Evolutionary conservation across 257 asterid species (phyloP), one percentile per base, ranked within the genome.

Genomic region (Ilex asprella): DNA sequence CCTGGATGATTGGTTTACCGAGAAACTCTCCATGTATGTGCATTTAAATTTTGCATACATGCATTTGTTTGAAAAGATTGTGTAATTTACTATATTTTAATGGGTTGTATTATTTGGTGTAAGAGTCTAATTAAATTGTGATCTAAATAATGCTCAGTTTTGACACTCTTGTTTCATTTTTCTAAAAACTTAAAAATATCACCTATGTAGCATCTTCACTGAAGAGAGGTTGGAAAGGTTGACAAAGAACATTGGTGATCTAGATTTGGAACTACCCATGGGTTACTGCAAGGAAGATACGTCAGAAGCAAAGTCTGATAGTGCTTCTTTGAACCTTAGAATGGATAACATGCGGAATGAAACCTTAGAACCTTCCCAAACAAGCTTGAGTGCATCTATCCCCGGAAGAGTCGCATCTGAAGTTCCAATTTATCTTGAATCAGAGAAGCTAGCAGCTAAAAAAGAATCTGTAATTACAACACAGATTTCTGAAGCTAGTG

Each of bases 211-310:
- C 83, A 87, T 93, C 75, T 89, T 93, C 61, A 76, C 80, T 30
- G 95, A 89, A 76, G 99, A 93, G 82, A 87, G 99, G 73, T 67
- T 93, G 82, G 97, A 84, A 67, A 78, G 96, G 32, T 70, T 93
- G 51, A 84, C 91, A 31, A 87, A 83, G 77, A 91, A 82, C 78
- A 72, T 89, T 64, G 72, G 73, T 61, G 76, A 76, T 70, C 73
- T 93, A 82, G 87, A 84, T 76, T 70, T 85, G 31, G 91, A 81
- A 64, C 67, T 80, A 58, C 80, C 81, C 10, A 39, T 71, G 64
- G 76, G 76, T 67, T 71, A 63, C 41, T 81, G 72, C 71, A 63
- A 68, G 62, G 78, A 59, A 70, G 89, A 80, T 66, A 66, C 56
- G 55, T 66, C 60, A 53, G 94, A 77, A 69, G 89, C 80, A 63